These are phyloP conservation scores for Trichoderma oligosporum DNA, from an alignment of 2,329 filamentous ascomycete species.

Conservation along the genomic window DNA sequence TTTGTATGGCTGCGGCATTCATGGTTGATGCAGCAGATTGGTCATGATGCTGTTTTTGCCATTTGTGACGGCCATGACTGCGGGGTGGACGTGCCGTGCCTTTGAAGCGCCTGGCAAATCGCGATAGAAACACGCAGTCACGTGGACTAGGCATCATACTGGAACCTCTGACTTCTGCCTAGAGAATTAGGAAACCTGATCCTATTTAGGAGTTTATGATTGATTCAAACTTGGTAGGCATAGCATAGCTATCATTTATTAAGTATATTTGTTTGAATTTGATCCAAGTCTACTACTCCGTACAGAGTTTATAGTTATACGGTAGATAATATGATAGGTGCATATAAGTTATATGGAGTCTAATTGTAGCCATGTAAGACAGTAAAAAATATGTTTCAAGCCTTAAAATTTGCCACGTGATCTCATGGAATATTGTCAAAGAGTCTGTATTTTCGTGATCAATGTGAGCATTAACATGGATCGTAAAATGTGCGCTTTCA, in stretches of 20 bases:
- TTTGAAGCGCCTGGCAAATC: neutral
- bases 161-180: neutral
- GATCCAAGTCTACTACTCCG: too few relatives aligned
- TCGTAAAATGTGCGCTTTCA: too few relatives aligned
- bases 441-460: too few relatives aligned
- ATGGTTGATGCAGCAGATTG: conserved; percentile 3
- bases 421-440: too few relatives aligned
- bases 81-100: conserved; percentile 10
- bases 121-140: conserved; percentile 17
- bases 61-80: neutral
- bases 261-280: too few relatives aligned
- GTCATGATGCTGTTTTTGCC: neutral
- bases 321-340: too few relatives aligned
- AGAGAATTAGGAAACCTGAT: neutral
- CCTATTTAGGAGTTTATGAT: neutral
- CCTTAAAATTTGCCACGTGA: too few relatives aligned
- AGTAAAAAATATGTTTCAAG: too few relatives aligned
- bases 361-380: too few relatives aligned
- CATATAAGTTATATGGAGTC: too few relatives aligned
- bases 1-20: conserved; percentile 21
- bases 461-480: too few relatives aligned
- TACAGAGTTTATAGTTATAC: too few relatives aligned
- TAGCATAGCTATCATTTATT: neutral
- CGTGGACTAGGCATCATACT: conserved; percentile 5
- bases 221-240: neutral